Base-by-base conservation (phyloP, 768 basidiomycete species). In the Trametes sanguinea region DNA sequence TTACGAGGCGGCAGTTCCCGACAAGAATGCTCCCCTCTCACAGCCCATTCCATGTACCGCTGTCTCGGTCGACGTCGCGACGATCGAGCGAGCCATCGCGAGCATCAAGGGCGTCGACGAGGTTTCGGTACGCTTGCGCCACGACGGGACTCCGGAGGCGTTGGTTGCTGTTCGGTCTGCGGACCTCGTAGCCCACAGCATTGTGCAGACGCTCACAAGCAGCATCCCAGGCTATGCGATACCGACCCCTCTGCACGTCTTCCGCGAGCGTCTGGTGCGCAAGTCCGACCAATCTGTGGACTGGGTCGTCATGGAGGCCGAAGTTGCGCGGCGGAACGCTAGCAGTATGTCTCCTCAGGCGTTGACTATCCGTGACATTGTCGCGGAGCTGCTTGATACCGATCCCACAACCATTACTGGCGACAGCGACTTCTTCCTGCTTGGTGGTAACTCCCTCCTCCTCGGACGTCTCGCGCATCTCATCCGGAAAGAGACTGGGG, bases 391-490 rank as follows among this genome's bases (percentile, higher is more conserved):
- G 7, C 61, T 69, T 10, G 57, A 48, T 47, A 65, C 62, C 61
- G 68, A 69, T n/a, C 39, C 68, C 11, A 57, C 53, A 16, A 40
- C 65, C 10, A 69, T 69, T 50, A 60, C 55, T 16, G 68, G 66
- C 40, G 68, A 65, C 44, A 62, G 62, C 40, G 68, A 69, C 62
- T 69, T 69, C 59, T 69, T 69, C 62, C 68, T 69, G 2, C 61
- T 65, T 32, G 68, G 68, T 40, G 95, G 93, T 11, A 77, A 85
- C 64, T 81, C 80, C 2, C 67, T 81, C 2, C 72, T 81, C 17
- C 75, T 66, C 5, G 65, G 65, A 5, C 65, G 65, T 1, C 65
- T 66, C 42, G 45, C 61, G 16, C 51, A 66, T 39, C 44, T 53
- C 30, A 61, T 66, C 46, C 65, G 65, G 39, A 66, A 66, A 51